Evolutionary conservation across 139 green algal species (phyloP), one percentile per base, ranked within the genome.

Genomic region (Limnomonas spitsbergensis): DNA sequence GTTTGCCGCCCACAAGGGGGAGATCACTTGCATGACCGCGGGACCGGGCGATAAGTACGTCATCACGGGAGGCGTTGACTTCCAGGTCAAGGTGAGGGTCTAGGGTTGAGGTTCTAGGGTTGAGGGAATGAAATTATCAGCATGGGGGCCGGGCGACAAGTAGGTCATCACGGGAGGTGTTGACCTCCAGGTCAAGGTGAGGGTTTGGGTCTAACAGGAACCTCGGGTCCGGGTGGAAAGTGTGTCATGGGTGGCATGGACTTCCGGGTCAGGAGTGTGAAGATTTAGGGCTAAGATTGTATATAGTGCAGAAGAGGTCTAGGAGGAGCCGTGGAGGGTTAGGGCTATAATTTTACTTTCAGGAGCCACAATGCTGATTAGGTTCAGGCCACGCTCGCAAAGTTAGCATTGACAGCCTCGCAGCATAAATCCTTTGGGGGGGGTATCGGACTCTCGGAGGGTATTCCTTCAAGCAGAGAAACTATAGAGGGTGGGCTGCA

Each of bases 1-100:
- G 2, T 88, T 90, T 74, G 56, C 79, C 0, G 86, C 83, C 0
- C 86, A 90, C 77, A 85, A 90, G 66, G 83, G 86, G 2, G 86
- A 90, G 75, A 79, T 90, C 34, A 84, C 83, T 1, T 77, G 73
- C 76, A 85, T 88, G 36, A 35, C 42, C 4, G 32, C 73, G 0
- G 78, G 73, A 0, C 76, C 69, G 0, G 75, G 39, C 31, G 27
- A 68, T 40, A 77, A 80, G 38, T 81, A 82, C 42, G 78, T 88
- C 31, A 24, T 88, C 47, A 88, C 83, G 1, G 83, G 86, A 0
- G 83, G 86, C 0, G 79, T 86, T 32, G 86, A 90, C 70, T 90
- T 88, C 73, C 82, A 86, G 67, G 82, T 85, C 66, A 75, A 66
- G 37, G 24, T 74, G 75, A 54, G 71, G 53, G n/a, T n/a, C n/a